Evolutionary conservation across 192 early-diverging fungal genomes (phyloP), one percentile per base, ranked within the genome.

Genomic region (Coemansia sp.): DNA sequence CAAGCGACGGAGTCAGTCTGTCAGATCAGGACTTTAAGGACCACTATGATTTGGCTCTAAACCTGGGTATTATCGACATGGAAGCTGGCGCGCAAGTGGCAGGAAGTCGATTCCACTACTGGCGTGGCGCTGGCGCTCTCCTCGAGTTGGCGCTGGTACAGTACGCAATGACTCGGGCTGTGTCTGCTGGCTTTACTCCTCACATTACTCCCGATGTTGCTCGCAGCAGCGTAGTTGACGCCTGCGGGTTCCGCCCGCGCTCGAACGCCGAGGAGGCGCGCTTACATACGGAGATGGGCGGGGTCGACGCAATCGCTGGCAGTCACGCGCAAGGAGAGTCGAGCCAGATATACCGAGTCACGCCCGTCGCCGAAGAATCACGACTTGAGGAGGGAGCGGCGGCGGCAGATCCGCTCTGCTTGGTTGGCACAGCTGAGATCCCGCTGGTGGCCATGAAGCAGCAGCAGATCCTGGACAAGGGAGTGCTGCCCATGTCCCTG

Each of bases 391-490:
- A 48, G 7, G 67, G 34, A 67, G 66, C 27, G 19, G 78, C 57
- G 34, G 34, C 34, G 58, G 62, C 37, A 45, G 78, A 91, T 21
- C 78, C 87, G 48, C 68, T 94, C 42, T 92, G 90, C 66, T 75
- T 98, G 32, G 84, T 93, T 0, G 94, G 92, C 3, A 98, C 96
- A 15, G 93, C 94, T 1, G 96, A 98, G 76, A 92, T 98, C 68
- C 93, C 96, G 5, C 77, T 98, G 41, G 93, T 93, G 8, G 96
- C 91, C 1, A 90, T 93, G 89, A 87, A 90, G 75, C 83, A 89
- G 39, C 85, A 90, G 62, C 88, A 87, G 66, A 80, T 90, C 3
- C 59, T 95, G 27, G 67, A 81, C 1, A 71, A 79, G 39, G 67
- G 39, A n/a, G 75, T 84, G n/a, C 74, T 95, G 29, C 94, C 95